Evolutionary conservation across 2,329 filamentous ascomycete species (phyloP).

Genomic region (Colletotrichum neosansevieriae): DNA sequence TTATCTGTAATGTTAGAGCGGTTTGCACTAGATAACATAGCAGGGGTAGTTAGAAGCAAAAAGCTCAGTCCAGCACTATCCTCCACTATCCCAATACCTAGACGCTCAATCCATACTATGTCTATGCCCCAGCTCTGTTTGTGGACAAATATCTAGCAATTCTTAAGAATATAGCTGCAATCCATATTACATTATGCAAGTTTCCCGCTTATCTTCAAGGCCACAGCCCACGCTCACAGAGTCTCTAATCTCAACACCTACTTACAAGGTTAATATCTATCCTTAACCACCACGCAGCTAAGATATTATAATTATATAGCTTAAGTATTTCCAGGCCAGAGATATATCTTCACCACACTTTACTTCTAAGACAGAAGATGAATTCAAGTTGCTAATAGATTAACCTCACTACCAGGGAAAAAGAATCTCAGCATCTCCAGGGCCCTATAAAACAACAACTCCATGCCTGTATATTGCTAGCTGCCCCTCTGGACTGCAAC

Average conservation of each 20-base stretch:
- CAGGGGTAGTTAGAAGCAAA: background rate
- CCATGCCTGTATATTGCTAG: background rate
- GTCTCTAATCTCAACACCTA: background rate
- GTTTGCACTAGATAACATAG: background rate
- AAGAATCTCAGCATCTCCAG: too few relatives aligned
- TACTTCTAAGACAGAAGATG: background rate
- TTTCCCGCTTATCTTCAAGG: background rate
- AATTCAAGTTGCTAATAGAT: background rate
- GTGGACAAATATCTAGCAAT: too few relatives aligned
- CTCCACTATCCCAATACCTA: too few relatives aligned
- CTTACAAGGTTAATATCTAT: background rate
- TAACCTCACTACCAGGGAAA: background rate
- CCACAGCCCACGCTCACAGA: background rate
- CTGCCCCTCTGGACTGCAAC: too few relatives aligned
- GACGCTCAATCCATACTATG: too few relatives aligned
- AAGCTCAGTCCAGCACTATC: background rate
- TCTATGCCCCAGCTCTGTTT: too few relatives aligned
- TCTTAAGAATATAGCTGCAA: background rate
- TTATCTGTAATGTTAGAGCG: background rate
- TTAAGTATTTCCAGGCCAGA: background rate
- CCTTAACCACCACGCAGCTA: background rate
- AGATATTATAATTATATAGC: background rate
- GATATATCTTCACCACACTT: background rate
- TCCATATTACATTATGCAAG: background rate
- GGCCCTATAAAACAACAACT: too few relatives aligned